Evolutionary conservation across 2,329 filamentous ascomycete species (phyloP).

Genomic region (Neoarthrinium moseri): DNA sequence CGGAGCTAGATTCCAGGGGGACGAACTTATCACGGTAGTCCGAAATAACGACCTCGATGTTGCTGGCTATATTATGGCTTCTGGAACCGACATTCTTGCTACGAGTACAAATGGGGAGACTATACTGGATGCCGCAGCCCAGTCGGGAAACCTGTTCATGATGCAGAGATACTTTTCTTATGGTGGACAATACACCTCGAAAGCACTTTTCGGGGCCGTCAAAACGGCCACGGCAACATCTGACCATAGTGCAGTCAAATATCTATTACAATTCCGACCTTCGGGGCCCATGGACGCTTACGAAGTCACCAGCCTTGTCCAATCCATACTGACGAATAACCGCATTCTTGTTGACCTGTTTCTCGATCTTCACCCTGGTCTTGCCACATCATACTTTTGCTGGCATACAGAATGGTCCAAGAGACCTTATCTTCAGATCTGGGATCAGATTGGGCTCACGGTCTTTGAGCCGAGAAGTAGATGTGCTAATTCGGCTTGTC

Average conservation of each 20-base stretch:
- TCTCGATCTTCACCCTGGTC: not conserved
- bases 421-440: not conserved
- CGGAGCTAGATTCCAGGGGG: not conserved
- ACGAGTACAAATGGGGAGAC: not conserved
- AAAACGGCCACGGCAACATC: not conserved
- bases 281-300: not conserved
- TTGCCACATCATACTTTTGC: too few relatives aligned
- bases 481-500: not conserved
- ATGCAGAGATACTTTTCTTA: not conserved
- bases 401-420: not conserved
- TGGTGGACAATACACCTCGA: not conserved
- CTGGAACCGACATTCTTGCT: not conserved
- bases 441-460: too few relatives aligned
- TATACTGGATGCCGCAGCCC: not conserved
- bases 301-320: not conserved
- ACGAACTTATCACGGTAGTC: not conserved
- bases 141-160: not conserved
- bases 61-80: not conserved
- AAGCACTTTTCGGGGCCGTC: not conserved
- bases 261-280: not conserved
- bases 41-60: not conserved
- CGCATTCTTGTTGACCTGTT: not conserved
- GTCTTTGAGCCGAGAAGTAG: too few relatives aligned
- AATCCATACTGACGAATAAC: not conserved
- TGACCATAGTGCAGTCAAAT: not conserved